Percentiles rank a stretch among this genome's conserved stretches.
These are phyloP conservation scores for Pochonia chlamydosporia DNA, from an alignment of 2,329 filamentous ascomycete genomes.

Conservation along the genomic window DNA sequence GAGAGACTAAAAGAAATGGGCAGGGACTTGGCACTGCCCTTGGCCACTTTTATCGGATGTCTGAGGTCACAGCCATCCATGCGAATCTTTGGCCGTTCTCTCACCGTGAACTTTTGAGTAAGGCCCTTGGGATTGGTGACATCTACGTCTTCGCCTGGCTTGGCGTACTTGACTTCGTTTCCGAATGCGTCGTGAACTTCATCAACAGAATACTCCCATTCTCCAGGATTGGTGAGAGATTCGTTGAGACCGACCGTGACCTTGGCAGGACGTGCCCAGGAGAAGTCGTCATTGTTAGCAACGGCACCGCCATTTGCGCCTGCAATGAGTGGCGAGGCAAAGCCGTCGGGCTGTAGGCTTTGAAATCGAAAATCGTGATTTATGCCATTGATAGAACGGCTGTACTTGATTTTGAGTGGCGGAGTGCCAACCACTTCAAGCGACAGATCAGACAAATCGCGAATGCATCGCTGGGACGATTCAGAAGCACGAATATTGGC, in stretches of 20 bases:
- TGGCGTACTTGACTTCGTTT: slow-evolving; percentile 73
- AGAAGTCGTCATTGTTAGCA: slow-evolving; percentile 59
- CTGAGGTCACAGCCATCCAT: slow-evolving; percentile 73
- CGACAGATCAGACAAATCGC: slow-evolving; percentile 79
- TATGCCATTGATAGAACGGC: slow-evolving; percentile 76
- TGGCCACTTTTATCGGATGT: slow-evolving; percentile 76
- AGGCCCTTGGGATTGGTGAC: slow-evolving; percentile 57
- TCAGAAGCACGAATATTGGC: slow-evolving; percentile 64
- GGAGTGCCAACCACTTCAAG: slow-evolving; percentile 84
- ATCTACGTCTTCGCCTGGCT: slow-evolving; percentile 62
- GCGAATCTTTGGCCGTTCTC: slow-evolving; percentile 72
- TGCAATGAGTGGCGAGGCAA: slow-evolving; percentile 69
- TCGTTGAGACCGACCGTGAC: slow-evolving; percentile 85
- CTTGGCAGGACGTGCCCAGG: slow-evolving; percentile 72
- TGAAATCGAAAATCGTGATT: slow-evolving; percentile 85
- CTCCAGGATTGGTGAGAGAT: slow-evolving; percentile 70
- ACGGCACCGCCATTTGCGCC: slow-evolving; percentile 55
- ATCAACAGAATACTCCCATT: slow-evolving; percentile 86
- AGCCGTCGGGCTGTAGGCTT: slow-evolving; percentile 85
- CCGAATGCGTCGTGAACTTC: slow-evolving; percentile 89
- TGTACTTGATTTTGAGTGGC: slow-evolving; percentile 88
- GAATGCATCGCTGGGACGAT: slow-evolving; percentile 66
- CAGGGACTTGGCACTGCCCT: slow-evolving; percentile 60
- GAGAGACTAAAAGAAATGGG: slow-evolving; percentile 66
- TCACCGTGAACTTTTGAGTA: slow-evolving; percentile 74